A percentile compares a stretch with the other conserved stretches of the same genome.
These are phyloP conservation scores for Colletotrichum graminicola DNA, from an alignment of 2,329 filamentous ascomycete genomes.

Conservation along the genomic window DNA sequence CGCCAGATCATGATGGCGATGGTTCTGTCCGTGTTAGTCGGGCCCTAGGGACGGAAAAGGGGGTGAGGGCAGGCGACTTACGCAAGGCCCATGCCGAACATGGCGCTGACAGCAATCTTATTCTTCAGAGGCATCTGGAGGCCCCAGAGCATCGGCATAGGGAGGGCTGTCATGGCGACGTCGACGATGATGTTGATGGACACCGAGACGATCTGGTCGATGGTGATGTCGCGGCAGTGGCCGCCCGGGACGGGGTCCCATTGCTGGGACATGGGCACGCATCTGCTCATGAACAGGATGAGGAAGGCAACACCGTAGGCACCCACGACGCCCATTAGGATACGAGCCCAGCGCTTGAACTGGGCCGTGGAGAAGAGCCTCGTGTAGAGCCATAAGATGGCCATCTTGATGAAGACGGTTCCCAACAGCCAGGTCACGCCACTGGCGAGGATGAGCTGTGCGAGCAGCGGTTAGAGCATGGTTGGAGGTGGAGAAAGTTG, in stretches of 20 bases:
- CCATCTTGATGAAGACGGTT: constrained; percentile 48
- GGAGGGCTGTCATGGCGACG: constrained; percentile 54
- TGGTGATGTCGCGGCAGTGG: constrained; percentile 52
- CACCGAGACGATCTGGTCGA: constrained; percentile 45
- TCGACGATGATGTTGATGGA: constrained; percentile 48
- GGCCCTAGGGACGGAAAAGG: no score
- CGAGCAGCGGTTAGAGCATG: constrained; percentile 1
- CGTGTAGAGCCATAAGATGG: constrained; percentile 49
- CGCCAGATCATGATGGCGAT: constrained; percentile 56
- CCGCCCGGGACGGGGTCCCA: constrained; percentile 51
- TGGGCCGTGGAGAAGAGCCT: constrained; percentile 48
- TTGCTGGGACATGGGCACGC: constrained; percentile 47
- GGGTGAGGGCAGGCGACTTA: constrained; percentile 42
- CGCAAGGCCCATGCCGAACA: constrained; percentile 51
- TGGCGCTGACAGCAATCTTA: constrained; percentile 49
- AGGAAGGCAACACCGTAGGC: constrained; percentile 48
- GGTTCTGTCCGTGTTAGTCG: constrained; percentile 44
- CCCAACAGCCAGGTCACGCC: constrained; percentile 48
- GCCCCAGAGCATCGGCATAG: constrained; percentile 57
- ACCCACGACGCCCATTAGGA: constrained; percentile 45
- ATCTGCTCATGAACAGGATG: constrained; percentile 50
- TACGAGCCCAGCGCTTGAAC: constrained; percentile 47
- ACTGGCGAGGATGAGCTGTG: constrained; percentile 44
- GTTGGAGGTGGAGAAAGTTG: background rate
- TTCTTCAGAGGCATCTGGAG: constrained; percentile 56